Evolutionary conservation across 1,284 basidiomycete species (phyloP), one percentile per base, ranked within the genome.

Genomic region (Pseudozyma thailandica): DNA sequence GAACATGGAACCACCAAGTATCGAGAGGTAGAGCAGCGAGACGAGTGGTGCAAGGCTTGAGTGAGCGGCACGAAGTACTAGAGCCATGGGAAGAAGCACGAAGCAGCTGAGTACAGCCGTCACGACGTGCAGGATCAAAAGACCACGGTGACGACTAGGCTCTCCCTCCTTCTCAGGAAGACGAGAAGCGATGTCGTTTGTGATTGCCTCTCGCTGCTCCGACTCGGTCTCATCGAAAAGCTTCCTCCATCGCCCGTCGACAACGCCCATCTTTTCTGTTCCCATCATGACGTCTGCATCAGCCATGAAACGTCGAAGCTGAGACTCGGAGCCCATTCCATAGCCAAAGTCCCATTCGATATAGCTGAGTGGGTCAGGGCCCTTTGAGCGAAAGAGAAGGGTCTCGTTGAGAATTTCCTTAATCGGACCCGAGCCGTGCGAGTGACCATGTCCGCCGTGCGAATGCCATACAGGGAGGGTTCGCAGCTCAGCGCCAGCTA

Each of bases 361-460:
- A 53, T 81, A 80, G 65, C 76, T 79, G 35, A 81, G 74, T n/a
- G 79, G 77, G 18, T 77, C 75, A 9, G 79, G 69, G 23, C 79
- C 79, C 47, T 80, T 76, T n/a, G 64, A 45, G 7, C 57, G 47
- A 52, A 79, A 76, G 28, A 81, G 60, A 2, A 43, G 43, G 8
- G 77, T 76, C 52, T 81, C 79, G 56, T 81, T 79, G 38, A 81
- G 60, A 31, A 61, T 30, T 15, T 57, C 41, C 42, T 47, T 43
- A 6, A 56, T 46, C 5, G 72, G 62, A 30, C 55, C 63, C 15
- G 60, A 65, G 16, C 58, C 69, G 23, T 77, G 75, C 18, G 55
- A 55, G 46, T 77, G 73, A 20, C 65, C 51, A 42, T 69, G 61
- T 12, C 68, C 52, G n/a, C 39, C 41, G 27, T 72, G 57, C 18